phyloP scores from a whole-genome alignment of 257 asterid genomes.

The Paulownia fortunei region DNA sequence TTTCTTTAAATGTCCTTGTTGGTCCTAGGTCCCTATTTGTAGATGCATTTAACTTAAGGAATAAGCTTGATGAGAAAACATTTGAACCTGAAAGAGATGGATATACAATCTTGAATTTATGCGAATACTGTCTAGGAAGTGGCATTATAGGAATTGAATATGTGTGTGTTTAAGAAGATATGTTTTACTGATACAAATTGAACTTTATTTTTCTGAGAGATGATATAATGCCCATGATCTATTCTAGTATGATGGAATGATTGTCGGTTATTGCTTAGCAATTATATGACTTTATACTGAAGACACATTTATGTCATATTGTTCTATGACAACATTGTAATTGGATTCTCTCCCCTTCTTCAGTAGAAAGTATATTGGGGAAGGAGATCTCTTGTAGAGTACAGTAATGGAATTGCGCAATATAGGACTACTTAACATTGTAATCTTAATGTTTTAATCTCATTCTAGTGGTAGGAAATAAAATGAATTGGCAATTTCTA shows the following conservation, averaged over 20 bases:
- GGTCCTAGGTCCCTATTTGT: neutral
- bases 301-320: neutral
- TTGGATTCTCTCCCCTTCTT: too few relatives aligned
- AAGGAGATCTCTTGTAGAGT: too few relatives aligned
- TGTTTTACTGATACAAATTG: neutral
- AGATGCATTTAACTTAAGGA: neutral
- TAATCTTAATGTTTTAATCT: neutral
- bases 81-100: neutral
- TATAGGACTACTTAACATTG: neutral
- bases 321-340: neutral
- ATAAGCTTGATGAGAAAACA: neutral
- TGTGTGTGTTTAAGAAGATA: neutral
- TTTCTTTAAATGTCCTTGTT: neutral
- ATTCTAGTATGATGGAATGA: neutral
- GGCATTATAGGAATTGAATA: neutral
- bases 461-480: neutral
- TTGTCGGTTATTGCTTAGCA: neutral
- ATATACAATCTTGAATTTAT: neutral
- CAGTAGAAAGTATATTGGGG: too few relatives aligned
- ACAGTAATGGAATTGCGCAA: neutral
- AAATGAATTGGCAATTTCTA: conserved; percentile 1
- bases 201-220: neutral
- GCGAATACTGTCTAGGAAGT: neutral
- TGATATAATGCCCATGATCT: neutral
- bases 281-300: neutral